Percentiles rank a stretch among this genome's conserved stretches.
phyloP scores from a whole-genome alignment of 148 eudicot genomes.

The Cornus florida region DNA sequence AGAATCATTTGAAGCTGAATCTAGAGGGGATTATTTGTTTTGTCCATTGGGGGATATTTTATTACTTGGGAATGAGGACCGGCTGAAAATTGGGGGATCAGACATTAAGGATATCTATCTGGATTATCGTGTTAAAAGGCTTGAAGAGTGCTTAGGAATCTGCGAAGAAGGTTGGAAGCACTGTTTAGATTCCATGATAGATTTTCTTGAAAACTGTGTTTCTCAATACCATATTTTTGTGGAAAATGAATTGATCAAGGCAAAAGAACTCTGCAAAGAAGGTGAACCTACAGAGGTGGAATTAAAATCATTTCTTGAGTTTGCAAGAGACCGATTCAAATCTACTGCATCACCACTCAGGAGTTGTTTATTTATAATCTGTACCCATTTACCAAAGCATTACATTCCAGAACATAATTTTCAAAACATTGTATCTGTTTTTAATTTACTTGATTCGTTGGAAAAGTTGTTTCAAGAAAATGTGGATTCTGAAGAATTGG shows the following conservation, averaged over 20 bases:
- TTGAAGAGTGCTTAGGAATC: slow-evolving; percentile 47
- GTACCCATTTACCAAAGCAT: slow-evolving; percentile 53
- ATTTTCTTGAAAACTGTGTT: slow-evolving; percentile 65
- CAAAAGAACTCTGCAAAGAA: slow-evolving; percentile 17
- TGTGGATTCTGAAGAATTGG: slow-evolving; percentile 32
- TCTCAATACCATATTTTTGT: slow-evolving; percentile 43
- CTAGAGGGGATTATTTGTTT: slow-evolving; percentile 10
- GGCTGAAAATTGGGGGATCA: slow-evolving; percentile 38
- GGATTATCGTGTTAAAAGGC: slow-evolving; percentile 50
- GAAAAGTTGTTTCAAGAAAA: slow-evolving; percentile 37
- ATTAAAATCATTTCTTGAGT: slow-evolving; percentile 47
- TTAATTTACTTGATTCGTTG: slow-evolving; percentile 29
- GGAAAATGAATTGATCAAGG: slow-evolving; percentile 44
- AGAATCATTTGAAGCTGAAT: slow-evolving; percentile 27
- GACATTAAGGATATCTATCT: slow-evolving; percentile 49
- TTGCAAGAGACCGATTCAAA: slow-evolving; percentile 35
- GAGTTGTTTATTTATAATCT: slow-evolving; percentile 34
- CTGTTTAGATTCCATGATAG: slow-evolving; percentile 38
- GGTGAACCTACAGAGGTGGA: slow-evolving; percentile 4
- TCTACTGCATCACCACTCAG: slow-evolving; percentile 36
- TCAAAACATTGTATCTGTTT: slow-evolving; percentile 25
- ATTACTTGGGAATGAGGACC: slow-evolving; percentile 55
- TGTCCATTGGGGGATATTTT: slow-evolving; percentile 51
- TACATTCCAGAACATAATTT: slow-evolving; percentile 35
- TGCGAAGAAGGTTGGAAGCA: slow-evolving; percentile 65